Conservation (phyloP, 2,329 filamentous ascomycete species). For the Incumbomyces lentus region DNA sequence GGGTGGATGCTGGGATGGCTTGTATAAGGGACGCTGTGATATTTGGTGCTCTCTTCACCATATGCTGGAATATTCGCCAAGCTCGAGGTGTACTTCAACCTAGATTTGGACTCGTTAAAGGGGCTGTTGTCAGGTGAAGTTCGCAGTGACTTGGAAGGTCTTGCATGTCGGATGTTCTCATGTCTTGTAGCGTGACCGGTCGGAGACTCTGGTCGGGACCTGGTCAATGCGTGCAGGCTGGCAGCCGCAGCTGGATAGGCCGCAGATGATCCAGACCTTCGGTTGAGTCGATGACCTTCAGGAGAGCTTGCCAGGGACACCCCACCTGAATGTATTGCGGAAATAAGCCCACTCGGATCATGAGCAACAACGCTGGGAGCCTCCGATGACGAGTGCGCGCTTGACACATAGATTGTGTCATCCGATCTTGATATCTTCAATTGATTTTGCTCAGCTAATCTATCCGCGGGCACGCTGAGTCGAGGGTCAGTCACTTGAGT, state of each 20-base stretch:
- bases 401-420: background rate
- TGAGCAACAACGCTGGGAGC: slow-evolving; percentile 15
- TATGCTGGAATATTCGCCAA: background rate
- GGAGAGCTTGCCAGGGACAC: slow-evolving; percentile 20
- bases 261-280: slow-evolving; percentile 6
- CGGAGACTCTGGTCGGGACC: slow-evolving; percentile 20
- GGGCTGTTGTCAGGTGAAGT: slow-evolving; percentile 4
- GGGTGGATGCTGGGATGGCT: background rate
- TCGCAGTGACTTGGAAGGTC: slow-evolving; percentile 2
- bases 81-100: background rate
- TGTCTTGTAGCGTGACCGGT: background rate
- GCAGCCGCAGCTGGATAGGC: slow-evolving; percentile 15
- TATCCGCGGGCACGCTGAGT: background rate
- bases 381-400: slow-evolving; percentile 10
- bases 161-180: background rate
- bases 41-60: background rate
- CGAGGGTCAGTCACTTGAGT: background rate
- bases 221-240: slow-evolving; percentile 19
- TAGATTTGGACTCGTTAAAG: slow-evolving; percentile 1
- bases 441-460: background rate
- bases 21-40: background rate
- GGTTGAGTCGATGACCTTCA: slow-evolving; percentile 16
- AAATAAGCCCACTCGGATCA: slow-evolving; percentile 12
- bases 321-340: slow-evolving; percentile 10
- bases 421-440: background rate